These are phyloP conservation scores for Helminthosporium solani DNA, from an alignment of 2,329 filamentous ascomycete species.

Conservation along the genomic window DNA sequence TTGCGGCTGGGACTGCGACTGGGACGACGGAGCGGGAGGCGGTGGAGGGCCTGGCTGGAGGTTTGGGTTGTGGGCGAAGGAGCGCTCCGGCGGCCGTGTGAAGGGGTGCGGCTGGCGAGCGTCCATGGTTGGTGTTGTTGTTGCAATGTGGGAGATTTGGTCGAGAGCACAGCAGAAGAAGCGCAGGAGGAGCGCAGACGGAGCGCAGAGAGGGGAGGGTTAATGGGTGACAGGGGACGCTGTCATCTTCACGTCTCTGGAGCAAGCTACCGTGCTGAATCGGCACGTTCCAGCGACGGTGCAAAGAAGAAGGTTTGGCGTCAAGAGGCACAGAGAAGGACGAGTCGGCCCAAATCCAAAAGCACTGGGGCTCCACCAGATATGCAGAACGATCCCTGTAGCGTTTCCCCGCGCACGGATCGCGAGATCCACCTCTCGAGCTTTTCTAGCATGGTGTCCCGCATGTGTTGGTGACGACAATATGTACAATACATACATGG, in stretches of 20 bases:
- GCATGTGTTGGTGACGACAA: neutral
- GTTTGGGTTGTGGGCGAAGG: slow-evolving; percentile 57
- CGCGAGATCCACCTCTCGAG: neutral
- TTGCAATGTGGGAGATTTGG: slow-evolving; percentile 1
- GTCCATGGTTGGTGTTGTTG: slow-evolving; percentile 43
- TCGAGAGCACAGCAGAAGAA: neutral
- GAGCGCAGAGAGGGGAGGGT: neutral
- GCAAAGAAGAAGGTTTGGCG: slow-evolving; percentile 1
- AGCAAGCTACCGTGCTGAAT: neutral
- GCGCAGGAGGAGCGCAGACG: neutral
- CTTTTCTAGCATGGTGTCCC: neutral
- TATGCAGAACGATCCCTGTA: neutral
- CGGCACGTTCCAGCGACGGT: neutral
- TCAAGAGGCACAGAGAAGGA: neutral
- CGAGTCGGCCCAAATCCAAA: neutral
- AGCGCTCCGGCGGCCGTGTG: slow-evolving; percentile 42
- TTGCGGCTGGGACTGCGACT: slow-evolving; percentile 11
- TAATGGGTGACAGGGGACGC: neutral
- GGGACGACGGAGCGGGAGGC: slow-evolving; percentile 14
- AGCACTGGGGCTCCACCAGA: neutral
- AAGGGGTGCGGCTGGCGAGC: slow-evolving; percentile 42
- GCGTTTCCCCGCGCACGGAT: neutral
- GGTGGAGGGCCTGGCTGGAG: slow-evolving; percentile 51
- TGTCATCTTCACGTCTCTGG: neutral
- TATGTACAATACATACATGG: too few species aligned